Base-by-base conservation (phyloP, 2,329 filamentous ascomycete species). In the Fusarium papillatum region DNA sequence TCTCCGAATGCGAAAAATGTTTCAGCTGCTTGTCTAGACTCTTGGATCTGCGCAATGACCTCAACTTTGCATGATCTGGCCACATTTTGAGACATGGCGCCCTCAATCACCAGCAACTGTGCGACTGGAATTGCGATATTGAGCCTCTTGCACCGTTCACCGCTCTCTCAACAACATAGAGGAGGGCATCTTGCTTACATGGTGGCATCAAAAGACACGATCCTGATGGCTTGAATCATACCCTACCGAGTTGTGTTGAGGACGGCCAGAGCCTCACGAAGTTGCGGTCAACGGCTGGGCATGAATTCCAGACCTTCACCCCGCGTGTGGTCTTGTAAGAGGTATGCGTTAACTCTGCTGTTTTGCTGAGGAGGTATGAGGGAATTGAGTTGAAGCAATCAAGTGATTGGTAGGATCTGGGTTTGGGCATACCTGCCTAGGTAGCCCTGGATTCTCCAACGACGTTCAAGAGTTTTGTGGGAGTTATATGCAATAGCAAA, bases 131-230 rank as follows among this genome's bases (percentile, higher is more conserved):
- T 68, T 29, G 36, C 43, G 34, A 69, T 41, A 64, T 50, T 59
- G 48, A 48, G 39, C 39, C 46, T 55, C 19, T 57, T 48, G 39
- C 53, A 39, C 19, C 41, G 60, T 72, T 76, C 74, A 76, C 74
- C 74, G 74, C 74, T 70, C 68, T 57, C 73, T 75, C 69, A 73
- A 73, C 65, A 67, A 48, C 61, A 48, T 55, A 67, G 59, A 68
- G 70, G 67, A 76, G 73, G 73, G 73, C 70, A 76, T 68, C 53
- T 68, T 62, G 64, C 73, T 74, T 36, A 65, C 39, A 64, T 55
- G 59, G 64, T 66, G 69, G 53, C 70, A 46, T 76, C 61, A 34
- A 68, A 53, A 70, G 39, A 67, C 60, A 46, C 60, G 34, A 39
- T 36, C 64, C 64, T 43, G 48, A 64, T 71, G 57, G 53, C 24